Percentiles rank a stretch among this genome's conserved stretches.
phyloP scores from a whole-genome alignment of 768 basidiomycete species.

The Leccinum variicolor region DNA sequence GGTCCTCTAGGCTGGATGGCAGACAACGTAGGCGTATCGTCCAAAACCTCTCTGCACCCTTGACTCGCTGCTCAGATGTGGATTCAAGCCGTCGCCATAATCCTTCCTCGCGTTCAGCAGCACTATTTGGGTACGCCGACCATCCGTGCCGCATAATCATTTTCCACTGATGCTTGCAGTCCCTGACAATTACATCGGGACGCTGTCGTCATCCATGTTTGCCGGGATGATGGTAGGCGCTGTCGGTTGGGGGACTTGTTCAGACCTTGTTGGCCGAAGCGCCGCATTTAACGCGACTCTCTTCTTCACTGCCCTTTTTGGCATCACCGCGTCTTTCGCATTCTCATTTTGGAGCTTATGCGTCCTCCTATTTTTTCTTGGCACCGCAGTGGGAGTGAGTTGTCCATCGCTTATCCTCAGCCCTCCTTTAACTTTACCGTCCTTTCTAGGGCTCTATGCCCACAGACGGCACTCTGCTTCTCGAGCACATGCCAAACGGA shows the following conservation, averaged over 20 bases:
- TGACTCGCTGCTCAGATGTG: constrained; percentile 67
- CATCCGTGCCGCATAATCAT: constrained; percentile 3
- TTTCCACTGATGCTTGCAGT: constrained; percentile 41
- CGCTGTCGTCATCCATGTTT: constrained; percentile 85
- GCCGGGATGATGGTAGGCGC: constrained; percentile 98
- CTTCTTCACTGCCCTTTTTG: constrained; percentile 87
- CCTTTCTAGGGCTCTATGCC: constrained; percentile 85
- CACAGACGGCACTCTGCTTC: constrained; percentile 88
- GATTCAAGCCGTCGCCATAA: constrained; percentile 88
- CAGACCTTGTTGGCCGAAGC: constrained; percentile 85
- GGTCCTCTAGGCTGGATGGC: constrained; percentile 77
- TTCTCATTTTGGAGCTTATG: constrained; percentile 69
- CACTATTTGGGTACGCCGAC: constrained; percentile 66
- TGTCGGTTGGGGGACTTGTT: constrained; percentile 89
- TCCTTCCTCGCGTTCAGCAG: constrained; percentile 92
- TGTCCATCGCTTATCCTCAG: background rate
- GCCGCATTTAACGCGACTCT: constrained; percentile 92
- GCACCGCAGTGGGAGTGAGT: constrained; percentile 89
- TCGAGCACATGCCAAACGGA: constrained; percentile 91
- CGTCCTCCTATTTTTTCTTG: constrained; percentile 77
- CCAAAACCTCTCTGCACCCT: constrained; percentile 7
- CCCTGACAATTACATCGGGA: constrained; percentile 72
- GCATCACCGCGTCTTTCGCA: constrained; percentile 72
- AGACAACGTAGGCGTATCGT: constrained; percentile 64
- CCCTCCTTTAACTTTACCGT: background rate